Evolutionary conservation across 2,329 filamentous ascomycete species (phyloP).

Genomic region (Didymosphaeria variabile): DNA sequence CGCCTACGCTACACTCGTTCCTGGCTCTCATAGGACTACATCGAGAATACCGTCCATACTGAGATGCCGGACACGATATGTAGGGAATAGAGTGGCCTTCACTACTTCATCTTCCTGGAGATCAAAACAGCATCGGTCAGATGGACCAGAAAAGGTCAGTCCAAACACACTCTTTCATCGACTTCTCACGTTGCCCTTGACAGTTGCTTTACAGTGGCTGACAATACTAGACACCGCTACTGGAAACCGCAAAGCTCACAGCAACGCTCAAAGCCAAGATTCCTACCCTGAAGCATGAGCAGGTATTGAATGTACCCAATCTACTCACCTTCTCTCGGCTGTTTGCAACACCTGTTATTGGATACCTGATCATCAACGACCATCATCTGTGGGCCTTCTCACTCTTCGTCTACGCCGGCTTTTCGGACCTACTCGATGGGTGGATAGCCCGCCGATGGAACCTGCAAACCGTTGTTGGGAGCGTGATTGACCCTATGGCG

Average conservation of each 20-base stretch:
- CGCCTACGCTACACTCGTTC: neutral
- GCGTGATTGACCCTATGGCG: slow-evolving; percentile 88
- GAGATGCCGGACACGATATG: neutral
- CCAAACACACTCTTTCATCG: neutral
- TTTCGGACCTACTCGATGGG: slow-evolving; percentile 92
- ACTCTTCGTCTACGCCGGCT: slow-evolving; percentile 89
- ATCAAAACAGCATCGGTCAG: slow-evolving; percentile 7
- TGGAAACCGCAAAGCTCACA: slow-evolving; percentile 33
- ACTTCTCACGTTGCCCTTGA: neutral
- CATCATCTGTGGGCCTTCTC: slow-evolving; percentile 80
- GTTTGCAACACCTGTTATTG: slow-evolving; percentile 81
- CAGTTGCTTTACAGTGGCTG: slow-evolving; percentile 3
- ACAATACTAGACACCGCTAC: slow-evolving; percentile 9
- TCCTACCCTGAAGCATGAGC: slow-evolving; percentile 65
- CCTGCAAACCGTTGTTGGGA: slow-evolving; percentile 91
- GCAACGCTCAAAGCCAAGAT: slow-evolving; percentile 42
- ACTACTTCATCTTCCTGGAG: slow-evolving; percentile 17
- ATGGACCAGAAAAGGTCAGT: slow-evolving; percentile 13
- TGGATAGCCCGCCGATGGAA: slow-evolving; percentile 92
- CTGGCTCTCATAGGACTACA: neutral
- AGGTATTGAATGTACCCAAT: slow-evolving; percentile 98
- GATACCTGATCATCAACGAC: slow-evolving; percentile 87
- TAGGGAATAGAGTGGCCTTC: slow-evolving; percentile 6
- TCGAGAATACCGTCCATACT: neutral
- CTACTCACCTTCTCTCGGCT: slow-evolving; percentile 88